phyloP scores from a whole-genome alignment of 306 rosid species.

The Calophaca sinica region DNA sequence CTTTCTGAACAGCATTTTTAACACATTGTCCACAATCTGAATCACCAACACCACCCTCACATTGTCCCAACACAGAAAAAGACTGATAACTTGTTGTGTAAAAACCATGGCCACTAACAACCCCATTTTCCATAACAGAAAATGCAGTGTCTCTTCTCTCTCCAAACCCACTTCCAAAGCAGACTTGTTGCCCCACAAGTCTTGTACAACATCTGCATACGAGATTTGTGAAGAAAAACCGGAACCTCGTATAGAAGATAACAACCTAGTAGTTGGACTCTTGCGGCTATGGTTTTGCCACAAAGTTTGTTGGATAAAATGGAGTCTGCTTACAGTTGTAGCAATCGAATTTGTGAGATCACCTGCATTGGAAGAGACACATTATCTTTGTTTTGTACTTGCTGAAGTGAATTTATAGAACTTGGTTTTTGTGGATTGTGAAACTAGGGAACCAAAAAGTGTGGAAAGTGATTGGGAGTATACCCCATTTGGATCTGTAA shows the following conservation, averaged over 20 bases:
- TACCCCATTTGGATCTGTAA: constrained; percentile 84
- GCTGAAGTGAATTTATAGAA: constrained; percentile 76
- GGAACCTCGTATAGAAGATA: constrained; percentile 77
- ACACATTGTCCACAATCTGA: constrained; percentile 88
- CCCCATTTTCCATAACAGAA: constrained; percentile 78
- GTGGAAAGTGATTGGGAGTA: constrained; percentile 88
- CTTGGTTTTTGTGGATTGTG: constrained; percentile 75
- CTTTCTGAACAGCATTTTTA: constrained; percentile 77
- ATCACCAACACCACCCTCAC: constrained; percentile 92
- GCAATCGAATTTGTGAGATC: constrained; percentile 84
- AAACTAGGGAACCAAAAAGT: constrained; percentile 71
- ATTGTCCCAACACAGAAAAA: constrained; percentile 83
- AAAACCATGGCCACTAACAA: constrained; percentile 80
- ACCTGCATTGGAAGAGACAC: constrained; percentile 90
- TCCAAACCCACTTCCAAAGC: constrained; percentile 62
- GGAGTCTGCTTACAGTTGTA: constrained; percentile 84
- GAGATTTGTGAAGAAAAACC: constrained; percentile 83
- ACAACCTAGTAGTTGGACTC: constrained; percentile 86
- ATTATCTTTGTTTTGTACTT: constrained; percentile 64
- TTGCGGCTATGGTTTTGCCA: constrained; percentile 78
- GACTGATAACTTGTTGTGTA: constrained; percentile 75
- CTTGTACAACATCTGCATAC: constrained; percentile 78
- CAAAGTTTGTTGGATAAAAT: constrained; percentile 61
- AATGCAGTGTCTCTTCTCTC: constrained; percentile 87
- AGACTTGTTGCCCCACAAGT: constrained; percentile 67